Evolutionary conservation across 2,329 filamentous ascomycete species (phyloP).

Genomic region (Fusarium sp.): DNA sequence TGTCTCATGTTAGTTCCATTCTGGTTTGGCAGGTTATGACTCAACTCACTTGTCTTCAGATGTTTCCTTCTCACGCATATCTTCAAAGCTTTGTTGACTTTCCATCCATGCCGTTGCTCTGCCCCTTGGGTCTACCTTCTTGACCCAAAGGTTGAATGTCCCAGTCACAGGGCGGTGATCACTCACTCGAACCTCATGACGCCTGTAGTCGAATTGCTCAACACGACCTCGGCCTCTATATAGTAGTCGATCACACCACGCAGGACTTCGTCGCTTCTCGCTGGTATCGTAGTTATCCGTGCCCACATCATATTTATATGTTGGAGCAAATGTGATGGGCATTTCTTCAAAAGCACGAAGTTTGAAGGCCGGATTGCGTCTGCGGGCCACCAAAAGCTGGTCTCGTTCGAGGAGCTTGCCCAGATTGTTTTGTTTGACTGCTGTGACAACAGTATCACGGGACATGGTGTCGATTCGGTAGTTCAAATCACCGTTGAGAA

Average conservation of each 20-base stretch:
- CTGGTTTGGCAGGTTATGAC: not conserved
- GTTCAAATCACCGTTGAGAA: conserved; percentile 95
- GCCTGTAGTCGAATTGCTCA: conserved; percentile 85
- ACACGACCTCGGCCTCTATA: conserved; percentile 85
- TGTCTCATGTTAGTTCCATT: conserved; percentile 47
- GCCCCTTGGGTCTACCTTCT: conserved; percentile 77
- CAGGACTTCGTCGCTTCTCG: conserved; percentile 92
- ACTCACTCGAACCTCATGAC: conserved; percentile 90
- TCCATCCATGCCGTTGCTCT: conserved; percentile 76
- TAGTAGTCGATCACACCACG: conserved; percentile 96
- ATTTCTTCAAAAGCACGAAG: conserved; percentile 91
- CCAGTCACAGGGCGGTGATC: conserved; percentile 95
- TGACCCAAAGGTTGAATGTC: conserved; percentile 83
- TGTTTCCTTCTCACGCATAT: conserved; percentile 74
- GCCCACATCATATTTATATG: conserved; percentile 98
- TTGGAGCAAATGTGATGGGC: conserved; percentile 91
- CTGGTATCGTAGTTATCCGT: conserved; percentile 94
- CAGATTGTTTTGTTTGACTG: conserved; percentile 84
- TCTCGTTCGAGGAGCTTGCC: conserved; percentile 90
- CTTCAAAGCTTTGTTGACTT: conserved; percentile 79
- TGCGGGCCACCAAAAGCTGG: conserved; percentile 87
- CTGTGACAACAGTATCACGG: conserved; percentile 89
- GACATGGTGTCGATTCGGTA: conserved; percentile 99
- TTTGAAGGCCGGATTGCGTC: conserved; percentile 89
- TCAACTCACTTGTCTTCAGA: conserved; percentile 80